Conservation (phyloP, 768 basidiomycete genomes). For the Panaeolus papilionaceus region DNA sequence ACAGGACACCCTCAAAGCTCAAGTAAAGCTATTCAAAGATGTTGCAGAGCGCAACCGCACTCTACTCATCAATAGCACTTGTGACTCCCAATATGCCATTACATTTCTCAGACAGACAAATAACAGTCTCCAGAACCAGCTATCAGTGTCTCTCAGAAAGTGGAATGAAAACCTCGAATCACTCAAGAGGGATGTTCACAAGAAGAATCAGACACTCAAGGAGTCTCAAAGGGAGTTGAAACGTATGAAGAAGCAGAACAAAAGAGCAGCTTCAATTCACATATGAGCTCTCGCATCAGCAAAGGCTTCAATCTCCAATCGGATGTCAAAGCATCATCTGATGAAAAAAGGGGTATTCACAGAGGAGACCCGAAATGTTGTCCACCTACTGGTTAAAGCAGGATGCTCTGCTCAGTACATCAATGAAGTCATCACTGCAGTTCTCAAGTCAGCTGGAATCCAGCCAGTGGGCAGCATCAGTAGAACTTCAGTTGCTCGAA, state of each 20-base stretch:
- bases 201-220: not conserved
- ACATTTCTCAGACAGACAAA: not conserved
- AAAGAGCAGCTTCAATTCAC: not conserved
- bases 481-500: conserved; percentile 19
- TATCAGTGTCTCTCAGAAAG: not conserved
- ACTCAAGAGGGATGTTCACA: not conserved
- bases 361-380: conserved; percentile 22
- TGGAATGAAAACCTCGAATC: not conserved
- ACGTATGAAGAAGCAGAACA: too few species aligned
- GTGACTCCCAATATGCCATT: not conserved
- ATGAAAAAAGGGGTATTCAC: conserved; percentile 22
- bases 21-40: conserved; percentile 12
- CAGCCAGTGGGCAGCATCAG: conserved; percentile 21
- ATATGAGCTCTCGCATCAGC: too few species aligned
- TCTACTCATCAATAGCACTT: not conserved
- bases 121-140: conserved; percentile 6
- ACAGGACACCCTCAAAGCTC: not conserved
- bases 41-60: not conserved
- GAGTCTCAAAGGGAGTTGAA: not conserved
- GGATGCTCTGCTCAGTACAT: conserved; percentile 17
- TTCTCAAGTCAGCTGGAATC: conserved; percentile 22
- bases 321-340: conserved; percentile 14
- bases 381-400: conserved; percentile 17
- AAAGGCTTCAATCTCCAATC: too few species aligned
- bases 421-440: conserved; percentile 17